Conservation (phyloP, 176 grass and related monocot species). For the Dactylis glomerata region DNA sequence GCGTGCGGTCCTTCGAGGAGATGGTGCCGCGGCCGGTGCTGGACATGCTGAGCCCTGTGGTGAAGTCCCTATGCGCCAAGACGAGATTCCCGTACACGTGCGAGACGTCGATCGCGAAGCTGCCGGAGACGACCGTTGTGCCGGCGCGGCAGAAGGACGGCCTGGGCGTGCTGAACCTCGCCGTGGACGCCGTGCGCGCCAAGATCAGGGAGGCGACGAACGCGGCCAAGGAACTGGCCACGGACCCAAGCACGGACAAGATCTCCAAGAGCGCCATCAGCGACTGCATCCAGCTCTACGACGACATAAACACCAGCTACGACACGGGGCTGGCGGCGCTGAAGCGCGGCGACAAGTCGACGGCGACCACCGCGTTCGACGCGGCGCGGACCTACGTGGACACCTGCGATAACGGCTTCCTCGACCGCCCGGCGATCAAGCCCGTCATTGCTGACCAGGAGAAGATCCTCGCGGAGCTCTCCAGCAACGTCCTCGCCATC, state of each 20-base stretch:
- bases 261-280: not conserved
- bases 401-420: slow-evolving; percentile 53
- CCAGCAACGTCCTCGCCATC: slow-evolving; percentile 54
- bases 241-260: not conserved
- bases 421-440: slow-evolving; percentile 18
- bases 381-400: slow-evolving; percentile 21
- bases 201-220: slow-evolving; percentile 12
- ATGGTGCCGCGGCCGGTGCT: not conserved
- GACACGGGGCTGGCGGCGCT: slow-evolving; percentile 29
- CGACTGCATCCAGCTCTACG: slow-evolving; percentile 45
- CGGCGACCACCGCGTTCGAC: slow-evolving; percentile 35
- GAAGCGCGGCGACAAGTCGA: slow-evolving; percentile 18
- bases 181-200: slow-evolving; percentile 38
- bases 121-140: not conserved
- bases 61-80: slow-evolving; percentile 30
- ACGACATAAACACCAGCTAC: slow-evolving; percentile 27
- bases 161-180: slow-evolving; percentile 31
- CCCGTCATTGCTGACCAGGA: slow-evolving; percentile 27
- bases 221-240: not conserved
- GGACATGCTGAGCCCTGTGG: not conserved
- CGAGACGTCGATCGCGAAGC: slow-evolving; percentile 24
- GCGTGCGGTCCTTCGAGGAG: not conserved
- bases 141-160: slow-evolving; percentile 7
- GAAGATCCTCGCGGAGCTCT: slow-evolving; percentile 33
- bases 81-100: slow-evolving; percentile 33